Base-by-base conservation (phyloP, 768 basidiomycete species). In the Calocybe gangraenosa region DNA sequence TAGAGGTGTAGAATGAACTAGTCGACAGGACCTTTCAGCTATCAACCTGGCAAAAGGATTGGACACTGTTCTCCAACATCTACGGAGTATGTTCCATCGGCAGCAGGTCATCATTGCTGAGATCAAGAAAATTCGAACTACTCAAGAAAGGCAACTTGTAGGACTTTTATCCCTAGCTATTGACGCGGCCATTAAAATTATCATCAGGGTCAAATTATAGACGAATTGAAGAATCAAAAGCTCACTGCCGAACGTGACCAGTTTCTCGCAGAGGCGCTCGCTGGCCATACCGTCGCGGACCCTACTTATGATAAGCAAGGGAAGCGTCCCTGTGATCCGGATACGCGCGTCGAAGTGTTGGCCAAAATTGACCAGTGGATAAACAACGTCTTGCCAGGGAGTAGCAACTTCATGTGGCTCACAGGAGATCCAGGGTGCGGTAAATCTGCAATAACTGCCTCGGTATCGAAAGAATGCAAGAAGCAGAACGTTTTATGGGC, bases 261-360 rank as follows among this genome's bases (percentile, higher is more conserved):
- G 6, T 28, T 28, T 28, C 11, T 28, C 11, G 25, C 25, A 28
- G 11, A 28, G 25, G 11, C 25, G 5, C 25, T 28, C 25, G 11
- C 5, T 32, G 2, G 8, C 1, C n/a, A 11, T 13, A 3, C 13
- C 37, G 33, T 22, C 21, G 19, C 28, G 10, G 14, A 37, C 41
- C 46, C 54, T 2, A 43, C 38, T 9, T 55, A 55, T 18, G 48
- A 40, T 31, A 34, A 42, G 15, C 55, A 56, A 35, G 51, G 49
- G 18, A 53, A 53, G 39, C 38, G 36, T 5, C 49, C 55, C 3
- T 56, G 55, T 23, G 55, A 56, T 37, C 32, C 36, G 14, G 50
- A 47, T n/a, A 57, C 55, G 7, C 41, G 55, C 3, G 42, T 20
- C 2, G 37, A 48, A 31, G 44, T 54, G 13, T 23, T 52, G 37